A percentile compares a stretch with the other conserved stretches of the same genome.
These are phyloP conservation scores for Moelleriella libera DNA, from an alignment of 2,329 filamentous ascomycete species.

Conservation along the genomic window DNA sequence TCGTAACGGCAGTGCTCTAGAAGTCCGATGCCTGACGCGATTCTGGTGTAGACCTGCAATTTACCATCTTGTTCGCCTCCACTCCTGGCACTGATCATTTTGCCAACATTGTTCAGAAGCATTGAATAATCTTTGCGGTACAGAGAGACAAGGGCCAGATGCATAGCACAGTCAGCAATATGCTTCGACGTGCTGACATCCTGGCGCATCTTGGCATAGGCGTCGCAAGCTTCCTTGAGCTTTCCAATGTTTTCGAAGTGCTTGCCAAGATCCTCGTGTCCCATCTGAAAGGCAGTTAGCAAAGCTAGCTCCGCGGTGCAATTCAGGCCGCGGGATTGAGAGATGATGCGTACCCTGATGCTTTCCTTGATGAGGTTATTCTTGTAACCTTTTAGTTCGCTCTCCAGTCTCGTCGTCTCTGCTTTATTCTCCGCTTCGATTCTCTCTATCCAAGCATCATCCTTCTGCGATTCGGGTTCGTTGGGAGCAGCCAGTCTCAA, in stretches of 20 bases:
- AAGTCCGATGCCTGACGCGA: conserved; percentile 35
- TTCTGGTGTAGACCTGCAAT: conserved; percentile 33
- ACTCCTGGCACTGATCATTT: conserved; percentile 41
- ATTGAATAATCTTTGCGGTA: conserved; percentile 66
- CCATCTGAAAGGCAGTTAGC: conserved; percentile 48
- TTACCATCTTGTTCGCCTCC: conserved; percentile 31
- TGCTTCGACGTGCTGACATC: conserved; percentile 77
- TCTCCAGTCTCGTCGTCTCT: conserved; percentile 65
- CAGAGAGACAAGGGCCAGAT: conserved; percentile 61
- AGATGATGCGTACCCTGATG: conserved; percentile 49
- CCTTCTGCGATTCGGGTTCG: conserved; percentile 52
- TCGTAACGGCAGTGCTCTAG: conserved; percentile 30
- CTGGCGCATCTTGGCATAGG: conserved; percentile 77
- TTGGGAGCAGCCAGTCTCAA: conserved; percentile 49
- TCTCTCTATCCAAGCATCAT: conserved; percentile 61
- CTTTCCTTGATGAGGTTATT: conserved; percentile 97
- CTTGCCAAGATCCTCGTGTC: conserved; percentile 78
- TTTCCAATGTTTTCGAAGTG: conserved; percentile 73
- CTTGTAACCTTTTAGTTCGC: conserved; percentile 82
- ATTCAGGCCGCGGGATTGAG: no score
- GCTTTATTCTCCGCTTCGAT: conserved; percentile 51
- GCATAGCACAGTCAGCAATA: conserved; percentile 67
- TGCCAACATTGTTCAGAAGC: conserved; percentile 44
- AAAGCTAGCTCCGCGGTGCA: no score
- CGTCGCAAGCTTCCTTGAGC: conserved; percentile 56